Evolutionary conservation across 257 asterid species (phyloP).

Genomic region (Misopates orontium): DNA sequence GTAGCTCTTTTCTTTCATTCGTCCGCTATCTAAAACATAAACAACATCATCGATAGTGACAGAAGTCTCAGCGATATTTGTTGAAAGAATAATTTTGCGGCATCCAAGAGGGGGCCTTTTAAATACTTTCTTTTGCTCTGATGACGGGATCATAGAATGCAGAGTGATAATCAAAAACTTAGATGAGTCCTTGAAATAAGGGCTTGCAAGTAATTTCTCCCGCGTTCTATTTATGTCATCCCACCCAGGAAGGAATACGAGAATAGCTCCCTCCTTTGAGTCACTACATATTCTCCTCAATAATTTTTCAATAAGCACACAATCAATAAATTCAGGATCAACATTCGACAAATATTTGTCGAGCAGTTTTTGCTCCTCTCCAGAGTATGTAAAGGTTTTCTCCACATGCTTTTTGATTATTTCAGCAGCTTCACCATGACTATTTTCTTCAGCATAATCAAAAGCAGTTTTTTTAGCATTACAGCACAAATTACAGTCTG

Average conservation of each 20-base stretch:
- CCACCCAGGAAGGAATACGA: constrained; percentile 95
- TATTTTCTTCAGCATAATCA: constrained; percentile 63
- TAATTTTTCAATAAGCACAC: constrained; percentile 76
- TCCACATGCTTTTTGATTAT: constrained; percentile 62
- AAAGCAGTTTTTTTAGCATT: constrained; percentile 66
- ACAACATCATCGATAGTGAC: constrained; percentile 92
- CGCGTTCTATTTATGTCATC: constrained; percentile 75
- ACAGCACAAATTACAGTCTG: constrained; percentile 54
- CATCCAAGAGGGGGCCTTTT: constrained; percentile 65
- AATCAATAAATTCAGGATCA: constrained; percentile 72
- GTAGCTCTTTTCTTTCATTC: constrained; percentile 87
- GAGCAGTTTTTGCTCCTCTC: constrained; percentile 56
- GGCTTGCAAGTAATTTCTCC: constrained; percentile 57
- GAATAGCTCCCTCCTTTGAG: constrained; percentile 80
- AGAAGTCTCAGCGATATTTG: constrained; percentile 95
- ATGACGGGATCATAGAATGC: constrained; percentile 84
- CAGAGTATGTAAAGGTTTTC: constrained; percentile 42
- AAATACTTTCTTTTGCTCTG: constrained; percentile 84
- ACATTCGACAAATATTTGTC: constrained; percentile 67
- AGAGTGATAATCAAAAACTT: constrained; percentile 64
- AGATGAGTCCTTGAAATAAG: constrained; percentile 61
- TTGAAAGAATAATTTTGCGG: constrained; percentile 87
- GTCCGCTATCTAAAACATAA: constrained; percentile 88
- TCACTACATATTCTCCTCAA: constrained; percentile 66
- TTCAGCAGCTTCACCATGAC: constrained; percentile 63